These are phyloP conservation scores for Saksenaea vasiformis DNA, from an alignment of 371 early-diverging fungal species.

Conservation along the genomic window DNA sequence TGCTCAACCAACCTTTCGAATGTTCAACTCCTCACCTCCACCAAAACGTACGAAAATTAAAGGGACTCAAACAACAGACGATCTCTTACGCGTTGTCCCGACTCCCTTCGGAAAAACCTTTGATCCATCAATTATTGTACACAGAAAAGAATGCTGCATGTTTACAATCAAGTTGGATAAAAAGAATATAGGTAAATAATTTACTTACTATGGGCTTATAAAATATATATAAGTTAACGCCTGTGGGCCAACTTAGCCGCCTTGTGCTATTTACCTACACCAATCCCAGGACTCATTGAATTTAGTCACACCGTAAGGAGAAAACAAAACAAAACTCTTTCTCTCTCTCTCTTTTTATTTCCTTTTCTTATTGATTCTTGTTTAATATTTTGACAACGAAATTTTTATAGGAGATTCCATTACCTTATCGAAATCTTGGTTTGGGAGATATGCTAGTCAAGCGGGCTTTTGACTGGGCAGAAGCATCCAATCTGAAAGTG, in stretches of 20 bases:
- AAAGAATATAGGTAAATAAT: neutral
- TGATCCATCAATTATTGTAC: neutral
- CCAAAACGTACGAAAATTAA: conserved; percentile 1
- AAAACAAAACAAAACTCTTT: neutral
- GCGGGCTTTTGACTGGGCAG: conserved; percentile 25
- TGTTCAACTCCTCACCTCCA: neutral
- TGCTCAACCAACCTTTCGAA: neutral
- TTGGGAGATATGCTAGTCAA: conserved; percentile 21
- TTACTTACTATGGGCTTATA: neutral
- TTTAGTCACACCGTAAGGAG: conserved; percentile 29
- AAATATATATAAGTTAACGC: neutral
- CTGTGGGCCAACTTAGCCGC: conserved; percentile 16
- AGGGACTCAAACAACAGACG: neutral
- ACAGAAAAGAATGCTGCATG: neutral
- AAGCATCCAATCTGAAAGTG: conserved; percentile 8
- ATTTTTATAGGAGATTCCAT: conserved; percentile 27
- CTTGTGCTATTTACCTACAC: conserved; percentile 30
- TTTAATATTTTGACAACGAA: neutral
- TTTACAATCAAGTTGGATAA: neutral
- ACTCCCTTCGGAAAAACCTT: neutral
- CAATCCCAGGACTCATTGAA: conserved; percentile 21
- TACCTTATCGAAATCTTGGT: conserved; percentile 21
- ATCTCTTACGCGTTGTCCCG: neutral
- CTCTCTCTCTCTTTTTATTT: too few species aligned
- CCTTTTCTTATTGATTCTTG: too few species aligned